Conservation (phyloP, 129 eudicot species). For the Escallonia rubra region DNA sequence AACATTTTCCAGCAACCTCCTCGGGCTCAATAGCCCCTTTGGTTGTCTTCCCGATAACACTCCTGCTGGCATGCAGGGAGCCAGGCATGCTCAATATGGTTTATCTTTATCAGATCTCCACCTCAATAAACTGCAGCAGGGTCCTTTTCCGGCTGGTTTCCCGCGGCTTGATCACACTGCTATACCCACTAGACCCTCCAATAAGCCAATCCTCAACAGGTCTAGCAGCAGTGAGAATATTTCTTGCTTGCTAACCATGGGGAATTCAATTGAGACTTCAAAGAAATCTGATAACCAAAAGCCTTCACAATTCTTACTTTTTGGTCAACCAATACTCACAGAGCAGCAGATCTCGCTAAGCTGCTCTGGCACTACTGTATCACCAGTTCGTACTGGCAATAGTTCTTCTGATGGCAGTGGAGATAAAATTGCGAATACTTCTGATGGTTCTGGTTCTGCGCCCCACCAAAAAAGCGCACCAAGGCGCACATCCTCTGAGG, state of each 20-base stretch:
- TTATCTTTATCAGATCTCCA: constrained; percentile 75
- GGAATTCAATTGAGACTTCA: constrained; percentile 33
- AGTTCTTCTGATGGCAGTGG: constrained; percentile 36
- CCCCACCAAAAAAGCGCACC: constrained; percentile 7
- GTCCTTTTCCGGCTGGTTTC: constrained; percentile 49
- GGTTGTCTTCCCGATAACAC: constrained; percentile 63
- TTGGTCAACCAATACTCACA: constrained; percentile 76
- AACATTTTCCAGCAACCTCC: constrained; percentile 42
- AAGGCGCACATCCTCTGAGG: constrained; percentile 27
- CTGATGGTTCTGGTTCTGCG: constrained; percentile 45
- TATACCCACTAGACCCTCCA: constrained; percentile 23
- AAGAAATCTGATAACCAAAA: constrained; percentile 43
- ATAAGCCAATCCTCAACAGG: constrained; percentile 23
- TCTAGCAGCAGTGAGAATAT: constrained; percentile 46
- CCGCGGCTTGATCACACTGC: constrained; percentile 22
- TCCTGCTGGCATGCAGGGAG: constrained; percentile 99
- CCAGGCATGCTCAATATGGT: constrained; percentile 97
- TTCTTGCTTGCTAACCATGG: constrained; percentile 79
- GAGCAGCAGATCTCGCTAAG: constrained; percentile 70
- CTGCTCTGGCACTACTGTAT: constrained; percentile 27
- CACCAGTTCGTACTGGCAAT: constrained; percentile 25
- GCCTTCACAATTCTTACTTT: constrained; percentile 57
- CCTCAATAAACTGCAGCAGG: constrained; percentile 50
- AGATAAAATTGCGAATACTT: constrained; percentile 25
- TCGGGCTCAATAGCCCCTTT: constrained; percentile 60